Evolutionary conservation across 345 rosid species (phyloP).

Genomic region (Brassica cretica): DNA sequence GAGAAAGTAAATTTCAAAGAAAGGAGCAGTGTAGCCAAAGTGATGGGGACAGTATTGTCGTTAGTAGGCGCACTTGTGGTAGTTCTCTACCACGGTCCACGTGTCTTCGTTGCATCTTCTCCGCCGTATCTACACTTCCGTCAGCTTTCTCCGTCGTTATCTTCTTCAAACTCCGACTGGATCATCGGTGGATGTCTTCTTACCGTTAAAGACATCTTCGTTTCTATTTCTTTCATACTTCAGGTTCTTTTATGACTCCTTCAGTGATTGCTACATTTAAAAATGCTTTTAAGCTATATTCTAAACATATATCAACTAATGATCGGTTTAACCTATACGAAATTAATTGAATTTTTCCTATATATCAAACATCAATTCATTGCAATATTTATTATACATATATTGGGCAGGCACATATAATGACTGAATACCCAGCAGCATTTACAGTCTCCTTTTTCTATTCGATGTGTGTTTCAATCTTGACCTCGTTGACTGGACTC

Average conservation of each 20-base stretch:
- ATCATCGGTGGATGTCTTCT: constrained; percentile 70
- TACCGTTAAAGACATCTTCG: constrained; percentile 52
- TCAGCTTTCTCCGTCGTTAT: constrained; percentile 41
- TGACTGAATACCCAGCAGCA: constrained; percentile 80
- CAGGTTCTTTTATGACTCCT: constrained; percentile 48
- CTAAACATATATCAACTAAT: neutral
- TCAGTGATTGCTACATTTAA: neutral
- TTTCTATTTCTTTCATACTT: constrained; percentile 73
- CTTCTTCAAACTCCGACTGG: constrained; percentile 57
- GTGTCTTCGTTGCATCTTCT: constrained; percentile 42
- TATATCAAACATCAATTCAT: neutral
- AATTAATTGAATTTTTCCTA: neutral
- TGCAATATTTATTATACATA: neutral
- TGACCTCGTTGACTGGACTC: constrained; percentile 50
- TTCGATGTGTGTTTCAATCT: constrained; percentile 49
- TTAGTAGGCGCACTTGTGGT: constrained; percentile 69
- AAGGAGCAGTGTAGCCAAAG: constrained; percentile 67
- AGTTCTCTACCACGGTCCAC: constrained; percentile 67
- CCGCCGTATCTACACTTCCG: constrained; percentile 24
- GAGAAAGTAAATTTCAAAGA: constrained; percentile 55
- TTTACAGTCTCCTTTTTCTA: constrained; percentile 56
- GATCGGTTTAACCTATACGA: neutral
- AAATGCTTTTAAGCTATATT: neutral
- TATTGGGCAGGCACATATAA: constrained; percentile 55
- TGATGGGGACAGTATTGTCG: constrained; percentile 70